Conservation (phyloP, 2,329 filamentous ascomycete species). For the Pleoardoris graminearum region DNA sequence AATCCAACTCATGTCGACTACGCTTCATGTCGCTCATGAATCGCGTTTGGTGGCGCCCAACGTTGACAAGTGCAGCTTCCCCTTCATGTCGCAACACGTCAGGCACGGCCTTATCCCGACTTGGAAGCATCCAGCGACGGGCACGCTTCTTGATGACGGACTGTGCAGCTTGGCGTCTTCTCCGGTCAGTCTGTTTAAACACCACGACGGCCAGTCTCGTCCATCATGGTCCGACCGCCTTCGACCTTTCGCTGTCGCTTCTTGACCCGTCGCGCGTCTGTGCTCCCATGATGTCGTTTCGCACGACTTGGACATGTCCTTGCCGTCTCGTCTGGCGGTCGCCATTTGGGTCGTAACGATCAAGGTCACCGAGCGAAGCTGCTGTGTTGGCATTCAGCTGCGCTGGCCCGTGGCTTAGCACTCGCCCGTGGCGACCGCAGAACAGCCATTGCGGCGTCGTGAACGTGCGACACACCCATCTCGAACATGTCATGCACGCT, state of each 20-base stretch:
- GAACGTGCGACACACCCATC: background rate
- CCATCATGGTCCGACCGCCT: slow-evolving; percentile 23
- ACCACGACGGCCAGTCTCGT: slow-evolving; percentile 13
- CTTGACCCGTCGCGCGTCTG: slow-evolving; percentile 11
- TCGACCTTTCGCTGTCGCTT: slow-evolving; percentile 16
- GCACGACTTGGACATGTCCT: background rate
- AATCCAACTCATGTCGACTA: slow-evolving; percentile 15
- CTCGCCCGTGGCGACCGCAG: background rate
- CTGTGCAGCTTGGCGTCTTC: background rate
- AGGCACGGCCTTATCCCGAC: too few species aligned
- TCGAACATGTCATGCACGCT: slow-evolving; percentile 4
- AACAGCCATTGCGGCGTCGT: background rate
- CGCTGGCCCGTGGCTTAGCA: slow-evolving; percentile 15
- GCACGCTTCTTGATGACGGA: background rate
- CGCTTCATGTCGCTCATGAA: background rate
- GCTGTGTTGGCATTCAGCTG: slow-evolving; percentile 26
- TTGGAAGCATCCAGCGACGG: too few species aligned
- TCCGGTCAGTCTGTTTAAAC: slow-evolving; percentile 13
- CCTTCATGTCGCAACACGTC: background rate
- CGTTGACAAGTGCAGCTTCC: background rate
- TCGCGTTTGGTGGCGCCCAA: background rate
- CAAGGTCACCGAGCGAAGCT: slow-evolving; percentile 12
- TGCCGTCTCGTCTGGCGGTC: slow-evolving; percentile 1
- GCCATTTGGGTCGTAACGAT: slow-evolving; percentile 1
- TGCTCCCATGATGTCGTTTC: slow-evolving; percentile 30